Evolutionary conservation across 345 rosid genomes (phyloP).

Genomic region (Tarenaya hassleriana): DNA sequence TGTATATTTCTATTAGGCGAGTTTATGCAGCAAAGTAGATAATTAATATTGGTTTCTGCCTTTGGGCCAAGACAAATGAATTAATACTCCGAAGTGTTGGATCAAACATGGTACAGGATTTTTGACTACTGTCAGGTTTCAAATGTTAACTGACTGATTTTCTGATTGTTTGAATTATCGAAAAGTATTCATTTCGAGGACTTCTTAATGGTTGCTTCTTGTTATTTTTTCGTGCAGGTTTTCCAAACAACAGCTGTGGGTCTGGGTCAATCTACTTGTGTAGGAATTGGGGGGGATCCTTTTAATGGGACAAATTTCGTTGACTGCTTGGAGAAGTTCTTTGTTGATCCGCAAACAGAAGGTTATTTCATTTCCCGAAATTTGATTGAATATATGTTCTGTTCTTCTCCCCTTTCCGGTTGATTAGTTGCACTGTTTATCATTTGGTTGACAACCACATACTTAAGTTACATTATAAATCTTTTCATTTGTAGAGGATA

Average conservation of each 20-base stretch:
- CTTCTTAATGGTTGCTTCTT: slow-evolving; percentile 3
- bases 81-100: background rate
- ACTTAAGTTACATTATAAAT: background rate
- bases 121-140: background rate
- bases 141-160: background rate
- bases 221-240: slow-evolving; percentile 42
- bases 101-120: background rate
- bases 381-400: background rate
- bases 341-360: slow-evolving; percentile 93
- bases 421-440: background rate
- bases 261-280: slow-evolving; percentile 93
- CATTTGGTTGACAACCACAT: background rate
- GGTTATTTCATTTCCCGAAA: slow-evolving; percentile 38
- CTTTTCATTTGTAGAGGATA: background rate
- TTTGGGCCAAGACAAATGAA: background rate
- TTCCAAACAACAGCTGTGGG: slow-evolving; percentile 97
- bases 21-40: background rate
- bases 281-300: slow-evolving; percentile 97
- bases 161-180: background rate
- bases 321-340: slow-evolving; percentile 72
- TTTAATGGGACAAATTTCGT: slow-evolving; percentile 96
- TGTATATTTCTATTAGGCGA: background rate
- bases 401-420: background rate
- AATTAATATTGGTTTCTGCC: background rate
- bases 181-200: background rate